A percentile compares a stretch with the other conserved stretches of the same genome.
Conservation (phyloP, 2,329 filamentous ascomycete genomes). For the Pseudomassariella vexata region DNA sequence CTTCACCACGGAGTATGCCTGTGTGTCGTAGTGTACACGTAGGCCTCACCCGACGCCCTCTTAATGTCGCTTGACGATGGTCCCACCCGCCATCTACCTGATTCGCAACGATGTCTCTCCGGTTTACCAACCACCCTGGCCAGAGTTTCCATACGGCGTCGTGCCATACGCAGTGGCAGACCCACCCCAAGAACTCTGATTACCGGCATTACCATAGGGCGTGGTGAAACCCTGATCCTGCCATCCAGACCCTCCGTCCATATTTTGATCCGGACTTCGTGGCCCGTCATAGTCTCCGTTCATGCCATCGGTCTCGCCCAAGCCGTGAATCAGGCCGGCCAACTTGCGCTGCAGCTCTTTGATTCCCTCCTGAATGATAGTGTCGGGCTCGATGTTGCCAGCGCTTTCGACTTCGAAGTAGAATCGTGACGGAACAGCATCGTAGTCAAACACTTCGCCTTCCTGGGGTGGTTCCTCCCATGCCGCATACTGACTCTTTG, state of each 20-base stretch:
- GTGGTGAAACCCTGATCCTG: conserved; percentile 64
- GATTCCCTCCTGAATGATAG: conserved; percentile 84
- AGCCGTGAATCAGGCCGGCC: conserved; percentile 66
- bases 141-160: conserved; percentile 45
- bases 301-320: conserved; percentile 49
- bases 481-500: conserved; percentile 71
- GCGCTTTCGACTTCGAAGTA: conserved; percentile 92
- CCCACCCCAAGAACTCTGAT: conserved; percentile 61
- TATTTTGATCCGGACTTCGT: conserved; percentile 58
- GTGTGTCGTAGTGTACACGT: too few species aligned
- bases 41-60: too few species aligned
- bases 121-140: conserved; percentile 46
- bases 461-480: conserved; percentile 77
- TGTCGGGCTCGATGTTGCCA: conserved; percentile 82
- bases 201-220: conserved; percentile 55
- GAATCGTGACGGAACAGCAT: conserved; percentile 77
- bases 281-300: conserved; percentile 58
- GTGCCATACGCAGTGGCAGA: conserved; percentile 35
- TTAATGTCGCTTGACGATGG: too few species aligned
- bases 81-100: too few species aligned
- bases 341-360: conserved; percentile 86
- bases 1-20: too few species aligned
- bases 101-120: too few species aligned
- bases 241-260: conserved; percentile 53
- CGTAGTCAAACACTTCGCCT: conserved; percentile 85